Conservation (phyloP, 1,284 basidiomycete genomes). For the Boletellus deceptivus region DNA sequence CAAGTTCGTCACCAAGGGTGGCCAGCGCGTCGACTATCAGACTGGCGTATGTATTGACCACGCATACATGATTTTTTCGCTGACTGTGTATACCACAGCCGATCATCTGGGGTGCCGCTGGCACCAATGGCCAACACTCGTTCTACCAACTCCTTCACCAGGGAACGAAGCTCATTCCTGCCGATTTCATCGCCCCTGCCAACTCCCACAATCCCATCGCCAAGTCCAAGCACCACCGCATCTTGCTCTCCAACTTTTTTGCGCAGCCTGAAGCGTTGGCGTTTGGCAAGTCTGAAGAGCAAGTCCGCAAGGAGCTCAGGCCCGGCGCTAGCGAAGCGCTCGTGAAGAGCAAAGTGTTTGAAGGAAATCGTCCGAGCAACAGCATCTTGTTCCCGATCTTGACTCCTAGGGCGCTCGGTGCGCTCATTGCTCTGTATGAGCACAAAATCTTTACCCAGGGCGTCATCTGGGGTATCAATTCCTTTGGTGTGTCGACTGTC, state of each 20-base stretch:
- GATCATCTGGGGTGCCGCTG: slow-evolving; percentile 98
- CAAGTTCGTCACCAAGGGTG: slow-evolving; percentile 93
- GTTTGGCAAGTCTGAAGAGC: slow-evolving; percentile 93
- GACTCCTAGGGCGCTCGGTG: slow-evolving; percentile 87
- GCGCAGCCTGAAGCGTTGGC: slow-evolving; percentile 97
- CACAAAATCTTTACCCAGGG: slow-evolving; percentile 99
- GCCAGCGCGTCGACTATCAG: slow-evolving; percentile 91
- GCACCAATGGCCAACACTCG: slow-evolving; percentile 98
- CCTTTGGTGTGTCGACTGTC: slow-evolving; percentile 63
- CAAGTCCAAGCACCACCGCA: slow-evolving; percentile 90
- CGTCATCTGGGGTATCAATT: slow-evolving; percentile 98
- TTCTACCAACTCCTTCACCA: slow-evolving; percentile 99
- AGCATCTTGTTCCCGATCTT: slow-evolving; percentile 93
- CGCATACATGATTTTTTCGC: neutral
- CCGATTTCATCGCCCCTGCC: slow-evolving; percentile 94
- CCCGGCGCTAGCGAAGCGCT: slow-evolving; percentile 75
- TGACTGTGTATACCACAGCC: slow-evolving; percentile 51
- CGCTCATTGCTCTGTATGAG: slow-evolving; percentile 91
- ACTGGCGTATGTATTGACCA: slow-evolving; percentile 72
- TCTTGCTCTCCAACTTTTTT: slow-evolving; percentile 97
- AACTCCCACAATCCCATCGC: slow-evolving; percentile 91
- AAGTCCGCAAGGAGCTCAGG: slow-evolving; percentile 84
- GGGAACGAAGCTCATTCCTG: slow-evolving; percentile 89
- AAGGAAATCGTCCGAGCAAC: slow-evolving; percentile 97
- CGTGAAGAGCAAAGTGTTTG: slow-evolving; percentile 97